Evolutionary conservation across 345 rosid species (phyloP).

Genomic region (Hevea brasiliensis): DNA sequence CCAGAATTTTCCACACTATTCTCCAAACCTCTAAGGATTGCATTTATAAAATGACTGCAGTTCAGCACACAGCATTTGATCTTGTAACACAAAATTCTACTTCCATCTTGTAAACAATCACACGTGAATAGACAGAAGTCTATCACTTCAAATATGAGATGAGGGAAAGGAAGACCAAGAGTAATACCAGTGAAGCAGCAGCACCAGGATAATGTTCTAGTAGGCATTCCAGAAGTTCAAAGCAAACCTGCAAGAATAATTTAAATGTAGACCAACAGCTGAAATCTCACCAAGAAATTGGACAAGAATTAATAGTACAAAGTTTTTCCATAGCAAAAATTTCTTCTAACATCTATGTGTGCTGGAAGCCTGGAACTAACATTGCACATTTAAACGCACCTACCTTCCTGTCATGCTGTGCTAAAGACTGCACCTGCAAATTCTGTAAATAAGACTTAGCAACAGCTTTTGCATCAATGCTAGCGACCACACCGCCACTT

Average conservation of each 20-base stretch:
- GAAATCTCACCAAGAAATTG: constrained; percentile 3
- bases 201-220: constrained; percentile 57
- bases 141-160: constrained; percentile 2
- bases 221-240: constrained; percentile 80
- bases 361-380: background rate
- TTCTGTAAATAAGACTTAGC: constrained; percentile 47
- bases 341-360: background rate
- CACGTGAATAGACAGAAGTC: background rate
- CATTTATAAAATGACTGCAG: background rate
- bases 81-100: background rate
- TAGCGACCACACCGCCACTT: constrained; percentile 47
- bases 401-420: constrained; percentile 78
- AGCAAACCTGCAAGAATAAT: constrained; percentile 63
- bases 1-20: background rate
- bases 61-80: background rate
- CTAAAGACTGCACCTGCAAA: constrained; percentile 77
- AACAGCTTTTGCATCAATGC: constrained; percentile 61
- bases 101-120: background rate
- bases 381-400: background rate
- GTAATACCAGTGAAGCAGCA: constrained; percentile 53
- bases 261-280: constrained; percentile 19
- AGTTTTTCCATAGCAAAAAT: background rate
- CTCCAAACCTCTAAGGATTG: background rate
- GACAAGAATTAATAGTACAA: background rate
- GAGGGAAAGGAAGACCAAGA: constrained; percentile 18